Evolutionary conservation across 352 stramenopile species (phyloP), one percentile per base, ranked within the genome.

Genomic region (Phytopythium delawarense): DNA sequence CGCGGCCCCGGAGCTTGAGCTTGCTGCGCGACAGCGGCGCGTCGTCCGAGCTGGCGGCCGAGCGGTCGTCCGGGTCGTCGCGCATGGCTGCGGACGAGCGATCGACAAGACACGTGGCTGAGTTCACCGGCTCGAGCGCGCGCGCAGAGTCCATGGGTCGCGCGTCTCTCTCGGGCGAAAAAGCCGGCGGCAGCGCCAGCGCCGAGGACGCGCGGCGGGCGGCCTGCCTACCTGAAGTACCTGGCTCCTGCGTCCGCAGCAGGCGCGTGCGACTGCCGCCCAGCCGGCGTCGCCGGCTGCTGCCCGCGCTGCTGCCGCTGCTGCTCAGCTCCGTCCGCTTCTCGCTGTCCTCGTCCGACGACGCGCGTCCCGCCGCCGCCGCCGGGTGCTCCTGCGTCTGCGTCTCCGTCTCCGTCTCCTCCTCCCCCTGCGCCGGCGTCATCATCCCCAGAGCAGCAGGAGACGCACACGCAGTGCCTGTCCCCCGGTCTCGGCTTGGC

Each of bases 91-190:
- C 40, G 13, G 60, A 57, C 18, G 46, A 42, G 2, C 62, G 67
- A 67, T 69, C 67, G 54, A 89, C 78, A 78, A 88, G 76, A 79
- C 61, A 76, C 34, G 77, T 84, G 51, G 70, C 87, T 62, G 78
- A 84, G 71, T 89, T 86, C 62, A 88, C 70, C 53, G 23, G 53
- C 35, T 49, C 32, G 7, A 46, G 35, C 53, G 20, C 23, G 20
- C 18, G 53, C 34, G 32, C n/a, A 39, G 40, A 49, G 42, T 51
- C 37, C 54, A 37, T 37, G 13, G 61, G 56, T 56, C 40, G 40
- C 40, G 40, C 40, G 40, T 48, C 40, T 9, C 5, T 9, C 32
- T 37, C 32, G n/a, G n/a, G n/a, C n/a, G n/a, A 9, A 37, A 37
- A 37, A 8, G 46, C 40, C 32, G 25, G n/a, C 32, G 53, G 53